phyloP scores from a whole-genome alignment of 805 yeast species.

The Barnettozyma californica region DNA sequence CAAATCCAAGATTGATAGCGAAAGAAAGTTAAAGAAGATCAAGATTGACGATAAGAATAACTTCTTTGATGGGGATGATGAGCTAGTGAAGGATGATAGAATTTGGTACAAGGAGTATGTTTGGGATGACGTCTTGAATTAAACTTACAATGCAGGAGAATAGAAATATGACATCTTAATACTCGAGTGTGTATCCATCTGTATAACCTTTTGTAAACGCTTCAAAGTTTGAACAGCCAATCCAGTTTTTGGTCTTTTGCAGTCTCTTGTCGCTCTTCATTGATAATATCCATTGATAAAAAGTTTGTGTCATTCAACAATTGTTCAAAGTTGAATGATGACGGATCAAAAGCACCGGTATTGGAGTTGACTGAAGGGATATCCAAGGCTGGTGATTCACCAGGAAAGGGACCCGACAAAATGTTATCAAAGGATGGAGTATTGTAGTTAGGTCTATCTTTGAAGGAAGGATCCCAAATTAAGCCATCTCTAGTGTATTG shows the following conservation, averaged over 20 bases:
- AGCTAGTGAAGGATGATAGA: conserved; percentile 10
- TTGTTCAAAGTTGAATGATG: conserved; percentile 3
- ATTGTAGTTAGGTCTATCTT: background rate
- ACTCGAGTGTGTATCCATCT: background rate
- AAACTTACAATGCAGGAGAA: background rate
- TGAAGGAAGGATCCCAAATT: conserved; percentile 22
- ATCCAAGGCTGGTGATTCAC: background rate
- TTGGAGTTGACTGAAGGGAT: background rate
- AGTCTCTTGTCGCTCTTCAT: background rate
- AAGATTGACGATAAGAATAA: conserved; percentile 15
- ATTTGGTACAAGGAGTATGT: conserved; percentile 23
- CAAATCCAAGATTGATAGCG: conserved; percentile 1
- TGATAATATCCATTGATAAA: background rate
- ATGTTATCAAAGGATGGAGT: background rate
- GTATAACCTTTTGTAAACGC: background rate
- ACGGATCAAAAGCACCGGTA: background rate
- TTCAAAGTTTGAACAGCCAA: conserved; percentile 12
- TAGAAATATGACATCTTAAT: background rate
- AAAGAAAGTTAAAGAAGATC: conserved; percentile 14
- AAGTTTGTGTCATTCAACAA: conserved; percentile 1
- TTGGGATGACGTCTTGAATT: conserved; percentile 1
- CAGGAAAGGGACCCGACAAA: background rate
- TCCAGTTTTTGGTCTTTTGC: conserved; percentile 7
- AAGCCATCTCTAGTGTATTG: conserved; percentile 12
- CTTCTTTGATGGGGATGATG: conserved; percentile 18